Percentiles rank a stretch among this genome's conserved stretches.
Evolutionary conservation across 495 filamentous ascomycete genomes (phyloP).

Genomic region (Neurospora sp.): DNA sequence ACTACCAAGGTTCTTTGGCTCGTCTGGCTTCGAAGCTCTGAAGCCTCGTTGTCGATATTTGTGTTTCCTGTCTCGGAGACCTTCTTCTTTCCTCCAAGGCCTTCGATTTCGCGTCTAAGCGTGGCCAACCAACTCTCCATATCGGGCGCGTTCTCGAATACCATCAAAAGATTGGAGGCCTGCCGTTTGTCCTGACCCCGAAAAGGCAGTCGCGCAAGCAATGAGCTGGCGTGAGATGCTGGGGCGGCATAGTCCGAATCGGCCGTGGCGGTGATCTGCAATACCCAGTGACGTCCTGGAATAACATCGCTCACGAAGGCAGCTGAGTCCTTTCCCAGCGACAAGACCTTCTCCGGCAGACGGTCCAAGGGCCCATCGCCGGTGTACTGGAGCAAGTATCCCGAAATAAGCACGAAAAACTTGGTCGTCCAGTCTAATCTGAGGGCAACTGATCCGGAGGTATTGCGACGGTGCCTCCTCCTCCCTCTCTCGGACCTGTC

Average conservation of each 20-base stretch:
- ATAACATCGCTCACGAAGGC: slow-evolving; percentile 92
- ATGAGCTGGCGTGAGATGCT: slow-evolving; percentile 44
- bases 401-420: slow-evolving; percentile 70
- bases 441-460: slow-evolving; percentile 45
- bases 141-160: slow-evolving; percentile 69
- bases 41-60: slow-evolving; percentile 22
- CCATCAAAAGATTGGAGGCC: slow-evolving; percentile 61
- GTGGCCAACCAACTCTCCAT: slow-evolving; percentile 77
- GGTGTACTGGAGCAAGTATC: slow-evolving; percentile 79
- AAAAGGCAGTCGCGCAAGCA: slow-evolving; percentile 63
- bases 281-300: slow-evolving; percentile 82
- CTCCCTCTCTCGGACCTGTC: slow-evolving; percentile 28
- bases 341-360: slow-evolving; percentile 77
- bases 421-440: slow-evolving; percentile 75
- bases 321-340: slow-evolving; percentile 73
- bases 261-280: slow-evolving; percentile 74
- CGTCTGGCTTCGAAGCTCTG: slow-evolving; percentile 34
- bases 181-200: slow-evolving; percentile 51
- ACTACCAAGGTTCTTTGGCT: slow-evolving; percentile 42
- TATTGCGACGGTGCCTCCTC: slow-evolving; percentile 39
- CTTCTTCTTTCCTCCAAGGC: slow-evolving; percentile 56
- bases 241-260: slow-evolving; percentile 50
- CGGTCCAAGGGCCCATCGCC: slow-evolving; percentile 72
- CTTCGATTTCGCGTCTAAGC: slow-evolving; percentile 58
- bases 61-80: slow-evolving; percentile 47